phyloP scores from a whole-genome alignment of 163 green algal genomes.

The Scenedesmus sp. region DNA sequence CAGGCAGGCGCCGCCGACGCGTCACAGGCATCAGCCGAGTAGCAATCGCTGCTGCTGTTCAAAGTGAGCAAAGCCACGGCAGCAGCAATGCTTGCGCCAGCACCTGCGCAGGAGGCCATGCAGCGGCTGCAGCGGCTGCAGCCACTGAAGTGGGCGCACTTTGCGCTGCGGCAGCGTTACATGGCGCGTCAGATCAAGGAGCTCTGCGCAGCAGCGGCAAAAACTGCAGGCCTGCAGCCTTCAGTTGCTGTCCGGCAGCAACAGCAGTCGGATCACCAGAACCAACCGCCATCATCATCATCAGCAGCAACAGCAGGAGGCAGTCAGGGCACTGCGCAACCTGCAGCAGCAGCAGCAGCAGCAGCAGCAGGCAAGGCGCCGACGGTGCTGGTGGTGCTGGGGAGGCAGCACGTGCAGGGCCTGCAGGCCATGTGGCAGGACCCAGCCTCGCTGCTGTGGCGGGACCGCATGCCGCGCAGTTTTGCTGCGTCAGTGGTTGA shows the following conservation, averaged over 20 bases:
- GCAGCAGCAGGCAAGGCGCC: constrained; percentile 11
- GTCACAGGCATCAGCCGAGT: not conserved
- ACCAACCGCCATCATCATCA: too few relatives aligned
- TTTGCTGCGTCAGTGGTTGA: constrained; percentile 56
- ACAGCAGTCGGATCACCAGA: not conserved
- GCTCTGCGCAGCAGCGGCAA: not conserved
- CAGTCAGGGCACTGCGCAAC: not conserved
- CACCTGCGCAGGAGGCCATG: not conserved
- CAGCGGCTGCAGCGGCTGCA: constrained; percentile 56
- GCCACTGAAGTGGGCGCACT: constrained; percentile 58
- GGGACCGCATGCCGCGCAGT: constrained; percentile 52
- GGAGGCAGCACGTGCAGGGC: constrained; percentile 56
- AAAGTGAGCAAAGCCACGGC: constrained; percentile 24
- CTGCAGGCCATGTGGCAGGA: constrained; percentile 50
- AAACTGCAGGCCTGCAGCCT: not conserved
- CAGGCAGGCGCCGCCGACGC: not conserved
- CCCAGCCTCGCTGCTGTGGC: constrained; percentile 49
- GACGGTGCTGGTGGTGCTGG: constrained; percentile 54
- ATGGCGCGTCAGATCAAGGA: constrained; percentile 58
- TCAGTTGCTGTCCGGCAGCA: not conserved
- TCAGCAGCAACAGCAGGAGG: constrained; percentile 20
- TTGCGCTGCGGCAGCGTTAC: constrained; percentile 46
- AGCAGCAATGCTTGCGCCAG: constrained; percentile 47
- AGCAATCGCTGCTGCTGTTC: constrained; percentile 37
- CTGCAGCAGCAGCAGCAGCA: not conserved